Percentiles rank a stretch among this genome's conserved stretches.
These are phyloP conservation scores for Tetrapisispora iriomotensis DNA, from an alignment of 805 yeast genomes.

Conservation along the genomic window DNA sequence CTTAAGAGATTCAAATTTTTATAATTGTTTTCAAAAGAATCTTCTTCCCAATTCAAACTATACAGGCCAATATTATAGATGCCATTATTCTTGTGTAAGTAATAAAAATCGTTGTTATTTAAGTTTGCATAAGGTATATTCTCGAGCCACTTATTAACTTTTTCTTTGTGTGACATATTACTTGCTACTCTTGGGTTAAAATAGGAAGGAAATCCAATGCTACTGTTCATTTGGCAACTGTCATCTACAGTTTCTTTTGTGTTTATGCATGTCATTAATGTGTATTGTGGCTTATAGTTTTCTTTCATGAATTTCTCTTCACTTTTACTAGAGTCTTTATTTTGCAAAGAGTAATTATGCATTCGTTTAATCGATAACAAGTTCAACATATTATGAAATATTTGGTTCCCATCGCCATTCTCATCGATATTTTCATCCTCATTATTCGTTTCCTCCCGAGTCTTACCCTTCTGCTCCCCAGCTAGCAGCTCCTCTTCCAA, in stretches of 20 bases:
- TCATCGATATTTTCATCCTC: background rate
- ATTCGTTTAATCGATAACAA: background rate
- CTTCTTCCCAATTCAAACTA: constrained; percentile 27
- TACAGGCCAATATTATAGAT: constrained; percentile 10
- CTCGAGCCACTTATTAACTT: constrained; percentile 54
- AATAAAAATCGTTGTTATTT: background rate
- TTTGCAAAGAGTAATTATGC: too few relatives aligned
- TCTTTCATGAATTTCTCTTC: too few relatives aligned
- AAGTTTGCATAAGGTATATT: constrained; percentile 38
- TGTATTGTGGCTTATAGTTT: too few relatives aligned
- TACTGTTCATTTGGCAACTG: too few relatives aligned
- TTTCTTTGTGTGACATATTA: constrained; percentile 58
- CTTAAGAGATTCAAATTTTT: constrained; percentile 5
- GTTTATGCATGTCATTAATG: too few relatives aligned
- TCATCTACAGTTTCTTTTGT: too few relatives aligned
- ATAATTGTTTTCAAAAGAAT: constrained; percentile 2
- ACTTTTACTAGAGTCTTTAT: background rate
- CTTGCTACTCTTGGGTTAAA: constrained; percentile 55
- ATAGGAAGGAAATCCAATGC: constrained; percentile 31
- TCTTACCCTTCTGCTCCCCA: too few relatives aligned
- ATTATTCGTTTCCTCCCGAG: background rate
- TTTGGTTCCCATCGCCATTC: background rate
- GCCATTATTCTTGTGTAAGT: constrained; percentile 14
- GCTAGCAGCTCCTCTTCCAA: background rate
- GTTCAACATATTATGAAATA: background rate